Conservation (phyloP, 805 yeast species). For the Candida easanensis region DNA sequence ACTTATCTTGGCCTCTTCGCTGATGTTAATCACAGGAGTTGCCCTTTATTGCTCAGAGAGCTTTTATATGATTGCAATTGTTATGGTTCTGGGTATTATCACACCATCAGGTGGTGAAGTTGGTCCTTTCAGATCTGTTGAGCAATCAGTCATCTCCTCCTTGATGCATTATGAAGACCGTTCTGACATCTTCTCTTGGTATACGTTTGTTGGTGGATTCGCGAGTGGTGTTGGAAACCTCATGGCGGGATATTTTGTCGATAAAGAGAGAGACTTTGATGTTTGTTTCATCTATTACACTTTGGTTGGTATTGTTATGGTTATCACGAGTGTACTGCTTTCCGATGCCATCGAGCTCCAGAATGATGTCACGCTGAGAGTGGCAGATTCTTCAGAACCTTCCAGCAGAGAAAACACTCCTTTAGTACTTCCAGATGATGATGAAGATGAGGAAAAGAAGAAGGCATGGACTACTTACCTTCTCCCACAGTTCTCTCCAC, state of each 20-base stretch:
- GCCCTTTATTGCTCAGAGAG: conserved; percentile 35
- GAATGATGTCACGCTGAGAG: conserved; percentile 10
- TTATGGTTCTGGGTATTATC: conserved; percentile 48
- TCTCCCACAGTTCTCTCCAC: conserved; percentile 19
- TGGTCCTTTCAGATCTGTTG: conserved; percentile 58
- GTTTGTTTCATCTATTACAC: conserved; percentile 16
- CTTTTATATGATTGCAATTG: conserved; percentile 33
- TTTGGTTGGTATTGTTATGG: conserved; percentile 4
- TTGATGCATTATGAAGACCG: conserved; percentile 39
- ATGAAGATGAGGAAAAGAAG: conserved; percentile 1
- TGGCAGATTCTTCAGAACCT: not conserved
- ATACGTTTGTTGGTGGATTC: conserved; percentile 46
- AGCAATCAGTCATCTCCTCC: conserved; percentile 50
- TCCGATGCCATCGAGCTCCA: conserved; percentile 16
- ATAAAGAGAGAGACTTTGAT: conserved; percentile 9
- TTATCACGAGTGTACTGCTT: conserved; percentile 3
- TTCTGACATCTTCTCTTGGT: conserved; percentile 59
- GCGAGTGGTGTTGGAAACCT: conserved; percentile 47
- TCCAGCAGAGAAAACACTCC: not conserved
- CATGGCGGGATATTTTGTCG: conserved; percentile 35
- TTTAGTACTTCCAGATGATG: not conserved
- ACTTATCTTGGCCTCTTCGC: conserved; percentile 1
- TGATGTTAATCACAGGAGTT: conserved; percentile 40
- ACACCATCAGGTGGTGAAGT: conserved; percentile 60
- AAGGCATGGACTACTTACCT: conserved; percentile 6